Evolutionary conservation across 768 basidiomycete species (phyloP).

Genomic region (Paxillus rubicundulus): DNA sequence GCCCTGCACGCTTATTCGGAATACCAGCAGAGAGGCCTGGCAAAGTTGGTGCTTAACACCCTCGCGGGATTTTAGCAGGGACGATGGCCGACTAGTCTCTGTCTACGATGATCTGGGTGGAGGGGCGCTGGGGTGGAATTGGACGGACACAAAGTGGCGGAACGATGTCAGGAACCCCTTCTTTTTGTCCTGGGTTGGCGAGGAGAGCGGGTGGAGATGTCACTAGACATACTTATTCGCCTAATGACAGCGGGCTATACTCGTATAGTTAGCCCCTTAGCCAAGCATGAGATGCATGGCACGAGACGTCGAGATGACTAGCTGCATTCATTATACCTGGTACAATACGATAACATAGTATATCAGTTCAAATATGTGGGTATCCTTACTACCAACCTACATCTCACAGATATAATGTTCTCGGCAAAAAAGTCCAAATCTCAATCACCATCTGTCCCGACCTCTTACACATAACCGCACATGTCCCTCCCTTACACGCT

Average conservation of each 20-base stretch:
- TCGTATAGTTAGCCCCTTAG: neutral
- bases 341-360: conserved; percentile 3
- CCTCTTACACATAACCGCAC: conserved; percentile 79
- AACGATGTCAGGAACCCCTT: conserved; percentile 10
- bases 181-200: conserved; percentile 12
- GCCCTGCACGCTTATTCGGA: conserved; percentile 7
- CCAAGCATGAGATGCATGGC: too few relatives aligned
- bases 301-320: too few relatives aligned
- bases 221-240: conserved; percentile 15
- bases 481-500: conserved; percentile 65
- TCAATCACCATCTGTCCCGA: conserved; percentile 84
- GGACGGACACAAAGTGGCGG: conserved; percentile 11
- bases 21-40: conserved; percentile 12
- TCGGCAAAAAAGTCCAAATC: conserved; percentile 74
- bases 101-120: conserved; percentile 15
- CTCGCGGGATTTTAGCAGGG: conserved; percentile 7
- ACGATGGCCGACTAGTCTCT: neutral
- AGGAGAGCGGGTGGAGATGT: conserved; percentile 1
- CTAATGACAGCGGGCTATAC: neutral
- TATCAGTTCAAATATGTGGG: conserved; percentile 3
- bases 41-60: conserved; percentile 7
- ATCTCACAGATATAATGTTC: conserved; percentile 13
- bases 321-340: neutral
- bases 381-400: conserved; percentile 1
- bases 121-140: conserved; percentile 24